Percentiles rank a stretch among this genome's conserved stretches.
Conservation (phyloP, 106 monocot species). For the Vanilla planifolia region DNA sequence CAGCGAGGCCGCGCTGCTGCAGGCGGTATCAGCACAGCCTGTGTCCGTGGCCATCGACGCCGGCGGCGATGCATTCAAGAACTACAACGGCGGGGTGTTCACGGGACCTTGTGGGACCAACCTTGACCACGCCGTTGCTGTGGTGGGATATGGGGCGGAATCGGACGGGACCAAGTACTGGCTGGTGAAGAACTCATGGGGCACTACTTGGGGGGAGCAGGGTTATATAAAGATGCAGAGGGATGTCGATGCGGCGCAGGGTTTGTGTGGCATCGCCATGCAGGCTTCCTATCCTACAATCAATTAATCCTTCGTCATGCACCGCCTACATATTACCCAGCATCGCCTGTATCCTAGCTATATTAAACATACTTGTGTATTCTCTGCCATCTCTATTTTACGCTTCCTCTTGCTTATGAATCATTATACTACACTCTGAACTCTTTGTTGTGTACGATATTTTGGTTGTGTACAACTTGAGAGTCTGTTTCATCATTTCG, state of each 20-base stretch:
- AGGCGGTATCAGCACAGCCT: slow-evolving; percentile 3
- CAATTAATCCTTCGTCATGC: too few species aligned
- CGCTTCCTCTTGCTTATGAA: too few species aligned
- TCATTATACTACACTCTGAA: too few species aligned
- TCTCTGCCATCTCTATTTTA: too few species aligned
- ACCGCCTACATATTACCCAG: too few species aligned
- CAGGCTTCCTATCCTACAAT: too few species aligned
- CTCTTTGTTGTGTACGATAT: too few species aligned
- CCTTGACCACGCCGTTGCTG: slow-evolving; percentile 8
- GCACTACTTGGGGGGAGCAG: background rate
- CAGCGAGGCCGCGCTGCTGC: slow-evolving; percentile 5
- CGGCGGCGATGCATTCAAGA: background rate
- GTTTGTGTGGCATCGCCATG: background rate
- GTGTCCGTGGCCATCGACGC: slow-evolving; percentile 10
- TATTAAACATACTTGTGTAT: too few species aligned
- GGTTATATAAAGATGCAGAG: slow-evolving; percentile 9
- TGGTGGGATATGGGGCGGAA: background rate
- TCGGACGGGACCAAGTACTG: slow-evolving; percentile 9
- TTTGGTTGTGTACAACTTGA: too few species aligned
- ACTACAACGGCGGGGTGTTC: slow-evolving; percentile 7
- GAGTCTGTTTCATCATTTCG: too few species aligned
- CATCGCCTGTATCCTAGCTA: too few species aligned
- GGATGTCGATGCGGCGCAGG: background rate
- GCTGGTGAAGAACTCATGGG: slow-evolving; percentile 12
- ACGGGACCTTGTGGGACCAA: slow-evolving; percentile 6